These are phyloP conservation scores for Psilocybe subaeruginosa DNA, from an alignment of 768 basidiomycete species.

Conservation along the genomic window DNA sequence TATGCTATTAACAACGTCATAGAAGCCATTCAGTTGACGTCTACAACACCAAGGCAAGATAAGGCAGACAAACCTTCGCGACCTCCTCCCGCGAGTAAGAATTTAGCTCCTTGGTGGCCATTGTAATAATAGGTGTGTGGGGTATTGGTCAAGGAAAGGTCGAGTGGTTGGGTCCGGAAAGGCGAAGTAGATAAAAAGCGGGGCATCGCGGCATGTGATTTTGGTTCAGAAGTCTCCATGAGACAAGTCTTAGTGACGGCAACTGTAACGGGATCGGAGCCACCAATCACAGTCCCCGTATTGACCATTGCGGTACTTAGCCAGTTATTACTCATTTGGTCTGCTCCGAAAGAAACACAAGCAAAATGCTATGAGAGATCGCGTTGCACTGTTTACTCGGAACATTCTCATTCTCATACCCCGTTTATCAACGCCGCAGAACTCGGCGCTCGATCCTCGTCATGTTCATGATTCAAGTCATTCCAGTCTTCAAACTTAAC, in stretches of 20 bases:
- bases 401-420: too few species aligned
- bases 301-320: neutral
- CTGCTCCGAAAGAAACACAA: neutral
- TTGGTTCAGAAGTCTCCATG: neutral
- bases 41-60: neutral
- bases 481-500: too few species aligned
- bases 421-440: too few species aligned
- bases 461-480: too few species aligned
- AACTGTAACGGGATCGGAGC: neutral
- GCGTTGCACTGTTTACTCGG: too few species aligned
- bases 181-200: neutral
- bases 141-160: neutral
- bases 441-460: too few species aligned
- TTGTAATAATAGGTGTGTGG: conserved; percentile 13
- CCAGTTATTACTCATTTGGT: neutral
- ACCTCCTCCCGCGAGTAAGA: conserved; percentile 44
- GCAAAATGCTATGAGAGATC: neutral
- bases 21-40: neutral
- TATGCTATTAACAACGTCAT: conserved; percentile 54
- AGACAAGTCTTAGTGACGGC: neutral
- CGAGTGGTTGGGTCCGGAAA: neutral
- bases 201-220: conserved; percentile 5
- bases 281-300: conserved; percentile 6
- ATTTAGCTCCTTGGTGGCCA: conserved; percentile 40
- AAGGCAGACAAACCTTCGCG: conserved; percentile 36